Conservation (phyloP, 495 filamentous ascomycete genomes). For the Peziza echinospora region DNA sequence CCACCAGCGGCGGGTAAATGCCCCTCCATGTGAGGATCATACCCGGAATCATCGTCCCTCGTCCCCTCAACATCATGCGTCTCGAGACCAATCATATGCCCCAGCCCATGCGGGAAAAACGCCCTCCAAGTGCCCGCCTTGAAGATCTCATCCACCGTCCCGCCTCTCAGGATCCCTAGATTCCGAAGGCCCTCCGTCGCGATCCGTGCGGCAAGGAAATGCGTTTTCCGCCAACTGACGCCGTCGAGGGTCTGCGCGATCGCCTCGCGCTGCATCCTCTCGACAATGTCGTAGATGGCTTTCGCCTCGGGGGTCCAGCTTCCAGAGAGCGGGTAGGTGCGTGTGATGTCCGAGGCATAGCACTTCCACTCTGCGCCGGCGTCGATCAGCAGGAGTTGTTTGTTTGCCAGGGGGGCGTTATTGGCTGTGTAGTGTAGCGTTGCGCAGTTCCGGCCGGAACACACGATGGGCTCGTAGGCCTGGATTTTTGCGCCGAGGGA, state of each 20-base stretch:
- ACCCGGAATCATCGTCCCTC: conserved; percentile 19
- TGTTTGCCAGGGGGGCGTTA: conserved; percentile 40
- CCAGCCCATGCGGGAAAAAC: conserved; percentile 83
- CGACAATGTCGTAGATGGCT: conserved; percentile 53
- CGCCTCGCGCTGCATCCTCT: conserved; percentile 62
- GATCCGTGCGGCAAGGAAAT: conserved; percentile 48
- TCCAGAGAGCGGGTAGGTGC: conserved; percentile 56
- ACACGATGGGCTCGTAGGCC: conserved; percentile 73
- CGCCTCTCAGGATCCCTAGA: conserved; percentile 43
- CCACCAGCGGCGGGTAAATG: not conserved
- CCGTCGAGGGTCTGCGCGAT: conserved; percentile 44
- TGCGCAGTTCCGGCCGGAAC: conserved; percentile 51
- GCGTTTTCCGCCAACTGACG: conserved; percentile 41
- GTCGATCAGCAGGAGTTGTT: conserved; percentile 59
- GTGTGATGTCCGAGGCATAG: conserved; percentile 80
- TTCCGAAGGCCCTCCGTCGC: conserved; percentile 45
- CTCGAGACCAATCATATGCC: conserved; percentile 78
- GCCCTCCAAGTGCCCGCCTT: conserved; percentile 44
- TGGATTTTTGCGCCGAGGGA: conserved; percentile 50
- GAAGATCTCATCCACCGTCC: conserved; percentile 40
- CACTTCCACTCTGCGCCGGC: conserved; percentile 67
- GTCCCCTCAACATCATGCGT: conserved; percentile 55
- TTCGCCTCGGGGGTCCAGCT: conserved; percentile 42
- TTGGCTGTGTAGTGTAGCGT: conserved; percentile 75
- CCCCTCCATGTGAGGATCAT: conserved; percentile 12